Conservation (phyloP, 2,329 filamentous ascomycete species). For the Fusarium veterinarium region DNA sequence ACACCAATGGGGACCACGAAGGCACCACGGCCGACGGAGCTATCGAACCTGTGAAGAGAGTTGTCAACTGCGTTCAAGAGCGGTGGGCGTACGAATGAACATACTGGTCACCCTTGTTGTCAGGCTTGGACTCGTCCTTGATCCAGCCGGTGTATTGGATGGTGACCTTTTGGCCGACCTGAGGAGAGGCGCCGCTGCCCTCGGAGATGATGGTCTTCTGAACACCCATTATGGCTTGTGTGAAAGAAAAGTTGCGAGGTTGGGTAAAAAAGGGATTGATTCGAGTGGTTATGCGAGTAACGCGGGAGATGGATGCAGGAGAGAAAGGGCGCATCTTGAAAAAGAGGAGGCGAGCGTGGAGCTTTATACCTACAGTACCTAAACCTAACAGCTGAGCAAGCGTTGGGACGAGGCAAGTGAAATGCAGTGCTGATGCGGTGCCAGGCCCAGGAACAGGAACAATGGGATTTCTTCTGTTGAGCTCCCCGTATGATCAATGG, state of each 20-base stretch:
- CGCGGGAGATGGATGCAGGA: conserved; percentile 34
- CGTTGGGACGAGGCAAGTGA: neutral
- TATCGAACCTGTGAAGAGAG: conserved; percentile 80
- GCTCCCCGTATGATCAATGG: conserved; percentile 37
- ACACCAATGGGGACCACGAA: conserved; percentile 84
- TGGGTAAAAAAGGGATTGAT: conserved; percentile 33
- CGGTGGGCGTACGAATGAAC: conserved; percentile 46
- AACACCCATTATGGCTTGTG: conserved; percentile 72
- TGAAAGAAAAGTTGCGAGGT: conserved; percentile 36
- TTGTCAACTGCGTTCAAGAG: conserved; percentile 14
- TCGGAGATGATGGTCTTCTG: conserved; percentile 71
- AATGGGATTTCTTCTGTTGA: conserved; percentile 33
- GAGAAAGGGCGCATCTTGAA: conserved; percentile 36
- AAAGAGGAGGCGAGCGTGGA: conserved; percentile 30
- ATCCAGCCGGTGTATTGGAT: conserved; percentile 95
- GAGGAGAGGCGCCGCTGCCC: conserved; percentile 73
- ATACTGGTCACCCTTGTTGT: conserved; percentile 78
- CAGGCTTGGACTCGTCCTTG: conserved; percentile 70
- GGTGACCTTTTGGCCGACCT: conserved; percentile 76
- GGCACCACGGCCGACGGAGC: conserved; percentile 80
- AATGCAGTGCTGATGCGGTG: conserved; percentile 27
- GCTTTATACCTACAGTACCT: conserved; percentile 30
- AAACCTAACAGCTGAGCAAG: conserved; percentile 12
- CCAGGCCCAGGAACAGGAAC: conserved; percentile 12
- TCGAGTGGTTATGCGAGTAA: conserved; percentile 31